Evolutionary conservation across 1,139 yeast genomes (phyloP).

Genomic region (Saccharomyces hybrid): DNA sequence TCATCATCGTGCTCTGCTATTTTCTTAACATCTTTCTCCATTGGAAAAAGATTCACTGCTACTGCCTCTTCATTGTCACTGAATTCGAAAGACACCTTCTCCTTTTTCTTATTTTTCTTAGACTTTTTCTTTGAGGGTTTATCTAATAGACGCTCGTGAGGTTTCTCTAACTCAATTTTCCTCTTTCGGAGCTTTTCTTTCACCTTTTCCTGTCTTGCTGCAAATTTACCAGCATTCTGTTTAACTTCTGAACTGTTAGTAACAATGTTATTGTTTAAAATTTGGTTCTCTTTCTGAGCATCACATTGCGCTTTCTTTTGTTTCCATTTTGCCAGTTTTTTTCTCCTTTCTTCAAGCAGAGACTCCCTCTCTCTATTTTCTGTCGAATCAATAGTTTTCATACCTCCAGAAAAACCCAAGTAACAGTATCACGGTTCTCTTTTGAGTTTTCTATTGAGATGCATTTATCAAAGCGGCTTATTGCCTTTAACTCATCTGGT

Average conservation of each 20-base stretch:
- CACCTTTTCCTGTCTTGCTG: constrained; percentile 29
- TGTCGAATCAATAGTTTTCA: not conserved
- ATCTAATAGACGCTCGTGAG: not conserved
- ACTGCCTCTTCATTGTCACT: constrained; percentile 27
- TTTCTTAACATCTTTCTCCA: not conserved
- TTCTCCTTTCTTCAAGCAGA: constrained; percentile 29
- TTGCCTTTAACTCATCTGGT: not conserved
- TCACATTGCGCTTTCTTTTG: constrained; percentile 30
- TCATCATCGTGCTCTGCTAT: not conserved
- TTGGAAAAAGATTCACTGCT: not conserved
- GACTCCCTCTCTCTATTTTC: constrained; percentile 1
- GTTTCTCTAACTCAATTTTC: constrained; percentile 16
- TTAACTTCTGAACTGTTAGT: constrained; percentile 14
- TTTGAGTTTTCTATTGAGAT: not conserved
- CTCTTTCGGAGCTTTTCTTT: constrained; percentile 41
- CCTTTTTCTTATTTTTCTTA: constrained; percentile 8
- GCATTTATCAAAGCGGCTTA: not conserved
- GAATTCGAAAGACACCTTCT: constrained; percentile 23
- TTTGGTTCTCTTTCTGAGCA: constrained; percentile 13
- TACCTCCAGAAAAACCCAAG: not conserved
- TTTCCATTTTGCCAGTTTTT: constrained; percentile 36
- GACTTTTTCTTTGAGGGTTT: constrained; percentile 5
- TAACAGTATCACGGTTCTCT: not conserved
- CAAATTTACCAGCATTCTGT: constrained; percentile 3
- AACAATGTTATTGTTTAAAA: constrained; percentile 3